Evolutionary conservation across 108 stramenopile genomes (phyloP).

Genomic region (Nitzschia sp.): DNA sequence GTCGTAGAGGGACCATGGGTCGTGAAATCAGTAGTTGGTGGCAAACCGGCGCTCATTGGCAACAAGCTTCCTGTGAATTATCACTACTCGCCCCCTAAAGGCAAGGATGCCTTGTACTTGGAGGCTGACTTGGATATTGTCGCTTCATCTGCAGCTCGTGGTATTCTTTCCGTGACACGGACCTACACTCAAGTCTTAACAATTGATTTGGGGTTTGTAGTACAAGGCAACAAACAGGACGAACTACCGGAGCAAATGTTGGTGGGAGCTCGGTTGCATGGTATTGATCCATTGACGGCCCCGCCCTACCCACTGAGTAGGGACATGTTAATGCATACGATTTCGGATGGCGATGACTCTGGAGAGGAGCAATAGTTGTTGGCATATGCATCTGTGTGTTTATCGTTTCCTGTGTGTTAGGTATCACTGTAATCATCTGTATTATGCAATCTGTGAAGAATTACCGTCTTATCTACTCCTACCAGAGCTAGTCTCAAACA

Average conservation of each 20-base stretch:
- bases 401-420: neutral
- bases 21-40: constrained; percentile 73
- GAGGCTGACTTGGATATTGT: constrained; percentile 89
- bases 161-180: constrained; percentile 73
- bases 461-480: neutral
- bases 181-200: constrained; percentile 78
- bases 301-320: constrained; percentile 50
- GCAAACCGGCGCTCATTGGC: constrained; percentile 80
- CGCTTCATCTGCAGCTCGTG: constrained; percentile 74
- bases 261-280: constrained; percentile 76
- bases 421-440: neutral
- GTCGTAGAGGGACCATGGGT: constrained; percentile 89
- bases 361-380: constrained; percentile 1
- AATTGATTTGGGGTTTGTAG: constrained; percentile 81
- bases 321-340: constrained; percentile 17
- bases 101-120: constrained; percentile 63
- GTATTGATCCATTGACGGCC: constrained; percentile 81
- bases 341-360: constrained; percentile 3
- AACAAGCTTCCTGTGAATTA: constrained; percentile 71
- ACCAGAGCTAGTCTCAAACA: no score
- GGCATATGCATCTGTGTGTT: neutral
- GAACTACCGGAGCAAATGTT: constrained; percentile 88
- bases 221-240: constrained; percentile 68
- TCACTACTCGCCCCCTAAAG: constrained; percentile 33
- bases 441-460: neutral